Base-by-base conservation (phyloP, 108 stramenopile genomes). In the Schizochytrium sp. region DNA sequence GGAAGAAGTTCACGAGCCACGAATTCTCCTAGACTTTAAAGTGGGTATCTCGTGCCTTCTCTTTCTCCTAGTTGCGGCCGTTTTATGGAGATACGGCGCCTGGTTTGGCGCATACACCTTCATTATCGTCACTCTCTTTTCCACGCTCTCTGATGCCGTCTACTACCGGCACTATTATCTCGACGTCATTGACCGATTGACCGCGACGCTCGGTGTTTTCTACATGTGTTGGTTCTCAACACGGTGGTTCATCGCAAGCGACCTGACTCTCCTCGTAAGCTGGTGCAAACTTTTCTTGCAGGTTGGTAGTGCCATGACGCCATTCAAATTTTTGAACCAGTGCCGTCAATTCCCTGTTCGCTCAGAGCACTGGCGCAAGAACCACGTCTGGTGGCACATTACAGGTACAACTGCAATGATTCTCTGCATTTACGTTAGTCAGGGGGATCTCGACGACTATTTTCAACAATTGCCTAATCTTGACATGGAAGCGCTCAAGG, bases 1-100 rank as follows among this genome's bases (percentile, higher is more conserved):
- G 76, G 76, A 55, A 28, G 76, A 83, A 53, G 76, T 83, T 17
- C 76, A 83, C 76, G 76, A 83, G 15, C 76, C 76, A n/a, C 50
- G 53, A 17, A 83, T 83, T 53, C 47, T 83, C 2, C 47, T 83
- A 47, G 76, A 83, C 53, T 55, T 83, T 2, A 83, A 83, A 53
- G 76, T 83, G 3, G 76, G 76, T 53, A 49, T 50, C 76, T 83
- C 76, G 76, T 83, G 76, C 47, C 28, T 83, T n/a, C 76, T 83
- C 3, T 83, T 83, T 40, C 53, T 83, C 5, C 10, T 55, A 47
- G 76, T 83, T n/a, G 47, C 76, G 5, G 47, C 53, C 17, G 53
- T 55, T 0, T n/a, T 83, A 8, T 83, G 53, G 50, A 10, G 47
- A 13, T 83, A 55, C 28, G 76, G 76, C 17, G 76, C 47, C 1